Conservation (phyloP, 805 yeast species). For the Ogataea philodendri region DNA sequence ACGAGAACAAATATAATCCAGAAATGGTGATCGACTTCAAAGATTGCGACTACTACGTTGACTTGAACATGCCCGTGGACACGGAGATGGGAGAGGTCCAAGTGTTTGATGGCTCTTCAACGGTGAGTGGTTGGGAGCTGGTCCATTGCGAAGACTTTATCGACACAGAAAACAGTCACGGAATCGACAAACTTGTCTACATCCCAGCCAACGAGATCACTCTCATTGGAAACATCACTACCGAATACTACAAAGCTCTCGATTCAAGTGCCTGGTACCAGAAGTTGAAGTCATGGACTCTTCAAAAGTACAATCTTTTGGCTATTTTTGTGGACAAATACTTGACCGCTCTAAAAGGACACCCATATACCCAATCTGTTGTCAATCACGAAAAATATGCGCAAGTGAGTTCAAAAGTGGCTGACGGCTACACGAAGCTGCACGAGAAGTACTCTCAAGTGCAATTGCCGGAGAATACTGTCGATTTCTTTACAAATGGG, state of each 20-base stretch:
- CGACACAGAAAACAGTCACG: constrained; percentile 50
- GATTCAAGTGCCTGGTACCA: background rate
- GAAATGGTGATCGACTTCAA: constrained; percentile 49
- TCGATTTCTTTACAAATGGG: constrained; percentile 13
- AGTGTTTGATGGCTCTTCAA: constrained; percentile 12
- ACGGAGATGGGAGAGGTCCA: constrained; percentile 43
- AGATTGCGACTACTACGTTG: constrained; percentile 70
- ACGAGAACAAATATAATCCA: constrained; percentile 62
- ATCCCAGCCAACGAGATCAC: constrained; percentile 14
- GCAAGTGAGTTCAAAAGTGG: background rate
- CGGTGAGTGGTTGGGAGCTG: constrained; percentile 43
- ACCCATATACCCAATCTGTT: constrained; percentile 4
- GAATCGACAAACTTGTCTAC: constrained; percentile 54
- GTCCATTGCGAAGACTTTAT: constrained; percentile 50
- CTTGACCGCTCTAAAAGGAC: too few species aligned
- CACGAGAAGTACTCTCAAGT: background rate
- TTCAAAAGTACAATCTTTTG: constrained; percentile 1
- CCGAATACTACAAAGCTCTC: background rate
- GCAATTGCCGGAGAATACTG: constrained; percentile 6
- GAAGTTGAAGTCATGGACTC: background rate
- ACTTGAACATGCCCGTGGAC: constrained; percentile 52
- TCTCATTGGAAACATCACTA: background rate
- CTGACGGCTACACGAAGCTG: background rate
- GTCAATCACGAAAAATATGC: constrained; percentile 4
- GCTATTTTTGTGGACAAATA: too few species aligned